phyloP scores from a whole-genome alignment of 2,329 filamentous ascomycete species.

The Colletotrichum sp. region DNA sequence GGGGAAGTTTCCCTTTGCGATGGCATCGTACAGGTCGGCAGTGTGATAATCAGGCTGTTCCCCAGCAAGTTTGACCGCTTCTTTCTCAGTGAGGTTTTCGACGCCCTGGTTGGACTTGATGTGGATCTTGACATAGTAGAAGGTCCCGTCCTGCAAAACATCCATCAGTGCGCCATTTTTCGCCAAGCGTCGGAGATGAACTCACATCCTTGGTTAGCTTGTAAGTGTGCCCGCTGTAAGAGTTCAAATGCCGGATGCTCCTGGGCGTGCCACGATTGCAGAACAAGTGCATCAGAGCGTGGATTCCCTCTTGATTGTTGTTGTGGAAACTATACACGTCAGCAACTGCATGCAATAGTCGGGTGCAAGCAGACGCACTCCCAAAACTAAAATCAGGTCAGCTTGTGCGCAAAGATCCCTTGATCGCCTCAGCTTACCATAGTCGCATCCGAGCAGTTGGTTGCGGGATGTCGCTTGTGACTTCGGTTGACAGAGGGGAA shows the following conservation, averaged over 20 bases:
- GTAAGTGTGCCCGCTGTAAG: conserved; percentile 48
- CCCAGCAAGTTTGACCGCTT: conserved; percentile 35
- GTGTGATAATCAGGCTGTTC: conserved; percentile 55
- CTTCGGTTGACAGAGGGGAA: conserved; percentile 46
- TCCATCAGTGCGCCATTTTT: background rate
- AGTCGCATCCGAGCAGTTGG: conserved; percentile 40
- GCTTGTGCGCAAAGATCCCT: background rate
- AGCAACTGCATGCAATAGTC: conserved; percentile 56
- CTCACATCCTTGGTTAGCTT: conserved; percentile 39
- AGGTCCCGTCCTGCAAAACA: conserved; percentile 40
- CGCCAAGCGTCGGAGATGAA: background rate
- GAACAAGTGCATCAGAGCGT: conserved; percentile 53
- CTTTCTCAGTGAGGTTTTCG: conserved; percentile 39
- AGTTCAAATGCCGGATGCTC: conserved; percentile 47
- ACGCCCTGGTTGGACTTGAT: conserved; percentile 48
- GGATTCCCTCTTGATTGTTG: conserved; percentile 48
- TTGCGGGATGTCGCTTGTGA: conserved; percentile 43
- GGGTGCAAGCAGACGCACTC: conserved; percentile 46
- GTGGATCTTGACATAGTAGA: conserved; percentile 49
- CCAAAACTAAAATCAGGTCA: conserved; percentile 16
- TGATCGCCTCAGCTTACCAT: conserved; percentile 43
- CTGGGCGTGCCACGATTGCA: conserved; percentile 46
- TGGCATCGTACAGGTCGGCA: conserved; percentile 51
- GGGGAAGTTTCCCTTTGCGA: conserved; percentile 45
- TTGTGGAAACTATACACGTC: background rate